Base-by-base conservation (phyloP, 495 filamentous ascomycete genomes). In the Tuber calosporum region DNA sequence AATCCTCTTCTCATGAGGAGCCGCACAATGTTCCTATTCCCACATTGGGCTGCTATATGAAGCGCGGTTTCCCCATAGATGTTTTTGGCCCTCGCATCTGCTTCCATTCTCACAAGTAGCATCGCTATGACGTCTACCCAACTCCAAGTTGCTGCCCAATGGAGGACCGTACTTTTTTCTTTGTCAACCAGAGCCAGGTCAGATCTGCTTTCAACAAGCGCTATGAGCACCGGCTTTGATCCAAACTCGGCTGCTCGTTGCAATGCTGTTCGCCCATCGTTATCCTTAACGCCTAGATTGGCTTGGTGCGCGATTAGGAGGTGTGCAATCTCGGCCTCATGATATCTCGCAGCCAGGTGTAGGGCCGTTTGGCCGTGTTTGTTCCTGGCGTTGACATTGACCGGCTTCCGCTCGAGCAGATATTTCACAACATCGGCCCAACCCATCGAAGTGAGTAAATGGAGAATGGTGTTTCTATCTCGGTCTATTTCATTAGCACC, bases 41-140 rank as follows among this genome's bases (percentile, higher is more conserved):
- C 76, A 37, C 73, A 62, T 42, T 78, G 70, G 70, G 77, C 76
- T 19, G 76, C 76, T 42, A 70, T 70, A 66, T 78, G 76, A 37
- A 78, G 70, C 53, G 53, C 53, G 53, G 53, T 62, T 62, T 15
- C n/a, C n/a, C 53, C 53, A 17, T 62, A 9, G 30, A n/a, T 15
- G 11, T 62, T 62, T 62, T 30, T 62, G 53, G 53, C 11, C 53
- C 9, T 62, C n/a, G 5, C 53, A 30, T 17, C 53, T 7, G 53
- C 30, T 17, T 30, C n/a, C 53, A 62, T 62, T 26, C 11, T 62
- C 53, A 15, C n/a, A 62, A 62, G 53, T 30, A 62, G 26, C 53
- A 62, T 62, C 11, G 8, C 53, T 17, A 62, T 26, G 30, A 62
- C n/a, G 9, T 17, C 26, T 30, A 30, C 53, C 53, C 53, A 62